Conservation (phyloP, 306 rosid species). For the Cicer bijugum region DNA sequence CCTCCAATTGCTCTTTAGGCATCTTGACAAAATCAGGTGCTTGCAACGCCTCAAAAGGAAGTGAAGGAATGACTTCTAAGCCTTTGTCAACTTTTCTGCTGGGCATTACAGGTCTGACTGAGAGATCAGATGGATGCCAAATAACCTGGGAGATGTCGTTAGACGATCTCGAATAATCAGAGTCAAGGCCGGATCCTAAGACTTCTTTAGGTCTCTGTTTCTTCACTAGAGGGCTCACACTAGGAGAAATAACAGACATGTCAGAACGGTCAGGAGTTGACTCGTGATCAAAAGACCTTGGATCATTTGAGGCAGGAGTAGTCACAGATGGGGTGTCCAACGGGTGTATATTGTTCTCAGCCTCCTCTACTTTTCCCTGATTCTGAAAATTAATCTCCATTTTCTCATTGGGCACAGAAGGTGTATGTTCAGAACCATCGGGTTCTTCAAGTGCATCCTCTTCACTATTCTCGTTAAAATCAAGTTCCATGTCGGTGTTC, state of each 20-base stretch:
- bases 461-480: slow-evolving; percentile 85
- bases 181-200: slow-evolving; percentile 64
- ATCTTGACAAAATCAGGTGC: slow-evolving; percentile 82
- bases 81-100: slow-evolving; percentile 84
- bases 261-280: slow-evolving; percentile 63
- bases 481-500: slow-evolving; percentile 98
- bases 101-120: slow-evolving; percentile 99
- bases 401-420: slow-evolving; percentile 58
- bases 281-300: slow-evolving; percentile 64
- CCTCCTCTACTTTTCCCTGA: slow-evolving; percentile 64
- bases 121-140: slow-evolving; percentile 96
- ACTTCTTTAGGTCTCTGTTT: slow-evolving; percentile 77
- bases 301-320: slow-evolving; percentile 56
- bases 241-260: slow-evolving; percentile 65
- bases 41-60: slow-evolving; percentile 86
- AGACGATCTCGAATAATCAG: slow-evolving; percentile 64
- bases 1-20: slow-evolving; percentile 79
- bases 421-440: slow-evolving; percentile 64
- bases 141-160: slow-evolving; percentile 66
- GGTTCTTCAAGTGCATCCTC: slow-evolving; percentile 81
- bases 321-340: slow-evolving; percentile 56
- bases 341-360: slow-evolving; percentile 52
- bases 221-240: slow-evolving; percentile 73
- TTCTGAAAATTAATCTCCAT: slow-evolving; percentile 51
- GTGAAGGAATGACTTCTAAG: slow-evolving; percentile 70